Conservation (phyloP, 495 filamentous ascomycete genomes). For the Pseudomonodictys pantanalensis region DNA sequence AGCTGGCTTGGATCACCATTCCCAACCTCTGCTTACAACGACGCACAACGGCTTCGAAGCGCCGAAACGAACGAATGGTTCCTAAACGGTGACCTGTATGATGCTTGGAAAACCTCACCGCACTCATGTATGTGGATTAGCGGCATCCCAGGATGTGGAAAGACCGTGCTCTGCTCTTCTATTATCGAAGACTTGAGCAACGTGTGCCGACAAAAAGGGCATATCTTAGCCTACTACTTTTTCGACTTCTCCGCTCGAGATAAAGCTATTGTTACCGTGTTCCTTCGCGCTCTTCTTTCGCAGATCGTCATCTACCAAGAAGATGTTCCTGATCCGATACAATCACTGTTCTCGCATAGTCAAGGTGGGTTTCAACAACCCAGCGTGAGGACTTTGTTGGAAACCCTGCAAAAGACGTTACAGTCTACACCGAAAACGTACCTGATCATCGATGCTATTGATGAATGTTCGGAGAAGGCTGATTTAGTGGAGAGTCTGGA, state of each 20-base stretch:
- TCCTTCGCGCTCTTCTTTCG: conserved; percentile 4
- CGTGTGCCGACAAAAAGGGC: neutral
- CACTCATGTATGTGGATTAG: neutral
- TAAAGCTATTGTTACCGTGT: neutral
- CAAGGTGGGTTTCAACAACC: conserved; percentile 8
- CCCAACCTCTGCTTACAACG: neutral
- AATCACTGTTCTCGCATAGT: neutral
- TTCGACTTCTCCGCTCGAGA: conserved; percentile 14
- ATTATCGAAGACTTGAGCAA: conserved; percentile 2
- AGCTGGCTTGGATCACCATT: conserved; percentile 3
- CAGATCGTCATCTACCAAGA: neutral
- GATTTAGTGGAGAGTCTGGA: neutral
- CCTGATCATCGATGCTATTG: conserved; percentile 12
- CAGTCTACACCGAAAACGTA: neutral
- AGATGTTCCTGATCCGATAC: neutral
- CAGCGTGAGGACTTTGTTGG: neutral
- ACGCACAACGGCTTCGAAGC: neutral
- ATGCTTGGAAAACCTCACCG: neutral
- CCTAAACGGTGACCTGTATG: neutral
- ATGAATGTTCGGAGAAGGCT: conserved; percentile 6
- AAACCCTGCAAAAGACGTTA: neutral
- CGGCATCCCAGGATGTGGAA: conserved; percentile 3
- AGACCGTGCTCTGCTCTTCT: conserved; percentile 12
- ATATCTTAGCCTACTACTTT: neutral
- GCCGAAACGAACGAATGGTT: conserved; percentile 1